Evolutionary conservation across 352 stramenopile genomes (phyloP).

Genomic region (Thraustochytrium striatum): DNA sequence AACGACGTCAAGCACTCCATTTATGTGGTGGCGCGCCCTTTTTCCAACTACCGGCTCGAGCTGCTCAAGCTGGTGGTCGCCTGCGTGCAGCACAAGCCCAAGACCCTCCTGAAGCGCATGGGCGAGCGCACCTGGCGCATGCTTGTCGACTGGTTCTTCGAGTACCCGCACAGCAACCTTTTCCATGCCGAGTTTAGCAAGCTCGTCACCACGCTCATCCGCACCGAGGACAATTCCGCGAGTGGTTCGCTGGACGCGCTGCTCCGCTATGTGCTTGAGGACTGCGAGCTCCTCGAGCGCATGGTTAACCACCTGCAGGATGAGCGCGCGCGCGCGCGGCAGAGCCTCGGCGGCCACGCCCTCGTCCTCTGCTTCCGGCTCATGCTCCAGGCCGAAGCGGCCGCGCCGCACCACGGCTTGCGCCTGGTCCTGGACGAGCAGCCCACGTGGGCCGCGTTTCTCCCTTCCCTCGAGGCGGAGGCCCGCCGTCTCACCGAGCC

Average conservation of each 20-base stretch:
- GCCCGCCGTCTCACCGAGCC: slow-evolving; percentile 10
- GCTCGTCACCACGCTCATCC: slow-evolving; percentile 22
- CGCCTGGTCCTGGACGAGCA: neutral
- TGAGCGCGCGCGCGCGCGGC: neutral
- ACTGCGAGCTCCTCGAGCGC: slow-evolving; percentile 8
- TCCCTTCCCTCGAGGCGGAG: neutral
- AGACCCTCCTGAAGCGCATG: slow-evolving; percentile 21
- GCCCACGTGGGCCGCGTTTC: slow-evolving; percentile 15
- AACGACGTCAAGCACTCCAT: slow-evolving; percentile 21
- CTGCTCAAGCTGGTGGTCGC: slow-evolving; percentile 41
- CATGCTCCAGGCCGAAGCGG: neutral
- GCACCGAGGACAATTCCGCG: neutral
- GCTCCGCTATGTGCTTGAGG: neutral
- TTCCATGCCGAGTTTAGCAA: slow-evolving; percentile 35
- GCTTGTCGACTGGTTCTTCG: slow-evolving; percentile 30
- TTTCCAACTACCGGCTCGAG: slow-evolving; percentile 34
- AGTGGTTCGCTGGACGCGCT: neutral
- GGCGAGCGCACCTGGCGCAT: neutral
- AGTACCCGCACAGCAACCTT: slow-evolving; percentile 34
- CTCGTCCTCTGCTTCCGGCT: slow-evolving; percentile 27
- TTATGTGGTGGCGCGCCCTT: slow-evolving; percentile 23
- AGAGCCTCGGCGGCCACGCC: slow-evolving; percentile 3
- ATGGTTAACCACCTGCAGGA: slow-evolving; percentile 25
- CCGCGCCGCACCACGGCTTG: neutral
- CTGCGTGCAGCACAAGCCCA: slow-evolving; percentile 31